phyloP scores from a whole-genome alignment of 75 land plant genomes.

The Azolla pinnata region DNA sequence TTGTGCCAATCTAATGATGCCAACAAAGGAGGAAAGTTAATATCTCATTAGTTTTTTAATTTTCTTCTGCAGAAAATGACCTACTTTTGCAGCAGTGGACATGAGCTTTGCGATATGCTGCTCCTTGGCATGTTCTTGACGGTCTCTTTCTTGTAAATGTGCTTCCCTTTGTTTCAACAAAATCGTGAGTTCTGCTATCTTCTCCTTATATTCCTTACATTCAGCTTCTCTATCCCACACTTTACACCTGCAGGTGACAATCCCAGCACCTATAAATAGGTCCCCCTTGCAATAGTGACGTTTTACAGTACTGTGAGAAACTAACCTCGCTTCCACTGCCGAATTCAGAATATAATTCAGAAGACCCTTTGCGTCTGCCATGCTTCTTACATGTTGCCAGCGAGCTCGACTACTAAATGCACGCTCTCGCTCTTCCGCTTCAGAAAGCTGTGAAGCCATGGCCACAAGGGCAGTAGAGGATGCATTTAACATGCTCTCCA shows the following conservation, averaged over 20 bases:
- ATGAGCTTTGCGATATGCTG: conserved; percentile 21
- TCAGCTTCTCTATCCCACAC: conserved; percentile 54
- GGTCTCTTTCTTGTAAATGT: conserved; percentile 41
- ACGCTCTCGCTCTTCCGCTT: conserved; percentile 90
- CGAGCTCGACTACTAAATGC: conserved; percentile 67
- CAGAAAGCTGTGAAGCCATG: conserved; percentile 97
- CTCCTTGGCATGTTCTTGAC: conserved; percentile 18
- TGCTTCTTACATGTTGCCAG: conserved; percentile 78
- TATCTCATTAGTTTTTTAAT: neutral
- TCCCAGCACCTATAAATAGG: too few relatives aligned
- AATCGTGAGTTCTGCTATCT: conserved; percentile 39
- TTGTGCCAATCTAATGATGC: neutral
- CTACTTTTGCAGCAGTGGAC: conserved; percentile 1
- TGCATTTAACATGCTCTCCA: conserved; percentile 73
- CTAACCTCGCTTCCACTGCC: conserved; percentile 79
- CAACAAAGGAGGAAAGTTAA: neutral
- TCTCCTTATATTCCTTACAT: conserved; percentile 61
- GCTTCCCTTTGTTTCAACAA: conserved; percentile 44
- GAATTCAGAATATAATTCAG: conserved; percentile 58
- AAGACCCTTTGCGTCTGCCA: conserved; percentile 74
- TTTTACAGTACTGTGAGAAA: too few relatives aligned
- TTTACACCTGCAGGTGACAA: conserved; percentile 65
- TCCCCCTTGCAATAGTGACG: too few relatives aligned
- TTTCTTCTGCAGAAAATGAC: too few relatives aligned
- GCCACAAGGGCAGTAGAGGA: conserved; percentile 62